Conservation (phyloP, 2,329 filamentous ascomycete species). For the Fusarium brachygibbosum region DNA sequence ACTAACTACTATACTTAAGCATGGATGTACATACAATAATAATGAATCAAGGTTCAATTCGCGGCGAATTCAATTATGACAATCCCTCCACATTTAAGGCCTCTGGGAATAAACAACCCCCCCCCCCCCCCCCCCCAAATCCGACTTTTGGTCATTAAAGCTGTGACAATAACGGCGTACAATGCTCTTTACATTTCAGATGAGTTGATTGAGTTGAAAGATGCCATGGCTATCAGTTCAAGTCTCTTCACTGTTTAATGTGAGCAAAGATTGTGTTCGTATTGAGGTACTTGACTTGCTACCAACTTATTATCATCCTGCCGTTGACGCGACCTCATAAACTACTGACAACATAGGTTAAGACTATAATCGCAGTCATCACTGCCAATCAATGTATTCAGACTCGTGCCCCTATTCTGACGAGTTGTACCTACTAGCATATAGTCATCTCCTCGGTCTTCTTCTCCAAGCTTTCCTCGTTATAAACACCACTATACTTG, state of each 20-base stretch:
- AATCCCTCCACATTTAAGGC: not conserved
- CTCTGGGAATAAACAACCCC: not conserved
- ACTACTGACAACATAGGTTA: not conserved
- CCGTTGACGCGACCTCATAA: not conserved
- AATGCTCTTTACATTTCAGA: not conserved
- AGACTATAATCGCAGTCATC: not conserved
- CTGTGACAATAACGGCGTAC: not conserved
- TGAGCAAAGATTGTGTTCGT: too few relatives aligned
- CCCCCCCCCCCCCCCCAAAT: not conserved
- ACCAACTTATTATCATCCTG: not conserved
- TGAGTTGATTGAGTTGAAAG: not conserved
- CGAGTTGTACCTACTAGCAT: slow-evolving; percentile 2
- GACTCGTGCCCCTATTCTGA: not conserved
- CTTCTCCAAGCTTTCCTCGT: slow-evolving; percentile 41
- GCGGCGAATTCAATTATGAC: too few relatives aligned
- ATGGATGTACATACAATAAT: not conserved
- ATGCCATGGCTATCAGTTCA: not conserved
- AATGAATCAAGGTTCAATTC: not conserved
- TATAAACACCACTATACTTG: slow-evolving; percentile 66
- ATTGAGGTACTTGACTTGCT: not conserved
- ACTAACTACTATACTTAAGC: not conserved
- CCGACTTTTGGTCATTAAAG: not conserved
- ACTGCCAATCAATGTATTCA: not conserved
- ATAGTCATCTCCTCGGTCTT: slow-evolving; percentile 39
- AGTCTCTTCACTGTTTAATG: not conserved